Percentiles rank a stretch among this genome's conserved stretches.
Evolutionary conservation across 2,329 filamentous ascomycete genomes (phyloP).

Genomic region (Aspergillus candidus): DNA sequence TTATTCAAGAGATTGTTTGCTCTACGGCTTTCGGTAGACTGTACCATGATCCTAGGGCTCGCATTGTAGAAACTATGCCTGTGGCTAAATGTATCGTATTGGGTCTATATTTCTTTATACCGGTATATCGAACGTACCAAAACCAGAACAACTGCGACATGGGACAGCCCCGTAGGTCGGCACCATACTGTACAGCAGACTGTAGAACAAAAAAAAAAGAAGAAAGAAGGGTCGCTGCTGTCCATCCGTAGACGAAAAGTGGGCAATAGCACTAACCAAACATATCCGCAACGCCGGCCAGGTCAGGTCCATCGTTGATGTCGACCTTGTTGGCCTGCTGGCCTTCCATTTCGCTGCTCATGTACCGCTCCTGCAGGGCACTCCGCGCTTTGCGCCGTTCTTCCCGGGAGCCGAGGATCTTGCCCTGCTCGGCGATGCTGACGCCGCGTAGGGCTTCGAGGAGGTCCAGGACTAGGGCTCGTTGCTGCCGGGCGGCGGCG

Average conservation of each 20-base stretch:
- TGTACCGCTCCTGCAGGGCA: constrained; percentile 38
- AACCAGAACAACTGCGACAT: too few species aligned
- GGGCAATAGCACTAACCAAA: too few species aligned
- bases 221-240: not conserved
- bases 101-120: constrained; percentile 2
- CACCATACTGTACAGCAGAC: too few species aligned
- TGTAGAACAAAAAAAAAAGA: not conserved
- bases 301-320: constrained; percentile 44
- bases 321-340: constrained; percentile 37
- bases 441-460: constrained; percentile 82
- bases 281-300: constrained; percentile 50
- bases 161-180: too few species aligned
- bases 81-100: too few species aligned
- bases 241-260: too few species aligned
- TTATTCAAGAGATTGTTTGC: not conserved
- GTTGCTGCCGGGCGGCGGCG: constrained; percentile 64
- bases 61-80: not conserved
- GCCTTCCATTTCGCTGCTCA: constrained; percentile 41
- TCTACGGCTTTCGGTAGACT: not conserved
- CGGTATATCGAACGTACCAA: too few species aligned
- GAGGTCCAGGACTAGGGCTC: constrained; percentile 75
- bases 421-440: constrained; percentile 88
- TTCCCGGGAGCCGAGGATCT: constrained; percentile 51
- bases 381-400: constrained; percentile 39
- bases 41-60: not conserved